A percentile compares a stretch with the other conserved stretches of the same genome.
These are phyloP conservation scores for Croton laevigatus DNA, from an alignment of 441 rosid genomes.

Conservation along the genomic window DNA sequence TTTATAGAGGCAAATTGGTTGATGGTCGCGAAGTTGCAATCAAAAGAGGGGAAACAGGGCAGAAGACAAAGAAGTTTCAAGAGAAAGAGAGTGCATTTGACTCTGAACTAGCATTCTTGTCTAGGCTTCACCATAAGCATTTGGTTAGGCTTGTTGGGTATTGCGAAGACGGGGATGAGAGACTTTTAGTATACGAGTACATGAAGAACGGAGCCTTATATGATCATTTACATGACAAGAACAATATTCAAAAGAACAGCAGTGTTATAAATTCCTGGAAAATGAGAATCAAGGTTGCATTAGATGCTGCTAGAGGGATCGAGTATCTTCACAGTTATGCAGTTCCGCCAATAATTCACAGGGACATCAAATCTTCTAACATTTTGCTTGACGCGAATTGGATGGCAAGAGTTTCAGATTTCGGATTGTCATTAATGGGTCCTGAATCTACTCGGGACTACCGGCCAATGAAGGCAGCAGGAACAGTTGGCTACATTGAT, in stretches of 20 bases:
- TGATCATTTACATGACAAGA: conserved; percentile 66
- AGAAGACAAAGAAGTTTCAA: conserved; percentile 50
- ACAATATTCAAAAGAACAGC: conserved; percentile 46
- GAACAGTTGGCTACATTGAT: conserved; percentile 93
- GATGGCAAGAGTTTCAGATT: conserved; percentile 87
- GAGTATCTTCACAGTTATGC: conserved; percentile 92
- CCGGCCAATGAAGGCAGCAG: conserved; percentile 65
- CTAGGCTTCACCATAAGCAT: conserved; percentile 88
- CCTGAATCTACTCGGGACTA: conserved; percentile 50
- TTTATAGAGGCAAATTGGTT: conserved; percentile 55
- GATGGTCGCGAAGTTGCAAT: conserved; percentile 87
- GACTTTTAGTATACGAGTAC: conserved; percentile 77
- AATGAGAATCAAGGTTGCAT: conserved; percentile 71
- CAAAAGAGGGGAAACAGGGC: conserved; percentile 63
- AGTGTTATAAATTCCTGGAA: conserved; percentile 74
- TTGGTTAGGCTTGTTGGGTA: conserved; percentile 79
- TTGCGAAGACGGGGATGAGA: conserved; percentile 79
- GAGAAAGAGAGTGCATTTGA: conserved; percentile 88
- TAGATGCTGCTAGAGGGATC: conserved; percentile 88
- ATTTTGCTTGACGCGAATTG: conserved; percentile 66
- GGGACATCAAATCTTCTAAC: conserved; percentile 94
- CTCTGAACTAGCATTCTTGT: conserved; percentile 71
- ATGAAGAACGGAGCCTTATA: conserved; percentile 88
- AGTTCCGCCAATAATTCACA: conserved; percentile 80
- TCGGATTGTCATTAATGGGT: conserved; percentile 76